phyloP scores from a whole-genome alignment of 805 yeast species.

The Metschnikowia drakensbergensis region DNA sequence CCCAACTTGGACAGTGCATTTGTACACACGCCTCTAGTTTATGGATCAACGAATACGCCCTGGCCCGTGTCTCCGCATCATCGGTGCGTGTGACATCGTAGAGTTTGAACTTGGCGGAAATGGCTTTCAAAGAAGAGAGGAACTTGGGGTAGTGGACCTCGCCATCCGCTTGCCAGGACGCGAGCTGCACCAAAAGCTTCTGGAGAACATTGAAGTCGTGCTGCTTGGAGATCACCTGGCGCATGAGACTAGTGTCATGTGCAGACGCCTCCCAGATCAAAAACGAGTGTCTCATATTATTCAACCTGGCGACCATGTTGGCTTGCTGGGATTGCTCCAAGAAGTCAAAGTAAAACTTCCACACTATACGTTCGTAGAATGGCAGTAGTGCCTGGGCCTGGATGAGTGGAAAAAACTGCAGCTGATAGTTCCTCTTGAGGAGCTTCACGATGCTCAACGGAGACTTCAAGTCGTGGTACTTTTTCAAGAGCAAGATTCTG shows the following conservation, averaged over 20 bases:
- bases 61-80: conserved; percentile 15
- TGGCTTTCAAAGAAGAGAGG: conserved; percentile 28
- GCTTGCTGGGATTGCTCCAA: conserved; percentile 20
- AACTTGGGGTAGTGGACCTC: conserved; percentile 14
- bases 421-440: conserved; percentile 27
- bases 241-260: conserved; percentile 10
- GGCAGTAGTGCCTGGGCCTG: conserved; percentile 22
- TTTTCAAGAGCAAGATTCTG: conserved; percentile 32
- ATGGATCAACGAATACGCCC: conserved; percentile 15
- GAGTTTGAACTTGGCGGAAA: conserved; percentile 31
- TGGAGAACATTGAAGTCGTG: conserved; percentile 24
- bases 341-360: conserved; percentile 41
- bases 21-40: conserved; percentile 9
- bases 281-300: conserved; percentile 24
- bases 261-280: conserved; percentile 39
- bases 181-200: conserved; percentile 23
- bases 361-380: conserved; percentile 38
- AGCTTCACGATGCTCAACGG: conserved; percentile 31
- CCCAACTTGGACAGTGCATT: conserved; percentile 1
- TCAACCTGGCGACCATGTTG: conserved; percentile 22
- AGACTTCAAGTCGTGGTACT: conserved; percentile 31
- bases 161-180: conserved; percentile 13
- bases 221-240: conserved; percentile 16
- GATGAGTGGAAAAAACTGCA: conserved; percentile 25
- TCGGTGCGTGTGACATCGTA: conserved; percentile 11